Conservation (phyloP, 306 rosid species). For the Prunus campanulata region DNA sequence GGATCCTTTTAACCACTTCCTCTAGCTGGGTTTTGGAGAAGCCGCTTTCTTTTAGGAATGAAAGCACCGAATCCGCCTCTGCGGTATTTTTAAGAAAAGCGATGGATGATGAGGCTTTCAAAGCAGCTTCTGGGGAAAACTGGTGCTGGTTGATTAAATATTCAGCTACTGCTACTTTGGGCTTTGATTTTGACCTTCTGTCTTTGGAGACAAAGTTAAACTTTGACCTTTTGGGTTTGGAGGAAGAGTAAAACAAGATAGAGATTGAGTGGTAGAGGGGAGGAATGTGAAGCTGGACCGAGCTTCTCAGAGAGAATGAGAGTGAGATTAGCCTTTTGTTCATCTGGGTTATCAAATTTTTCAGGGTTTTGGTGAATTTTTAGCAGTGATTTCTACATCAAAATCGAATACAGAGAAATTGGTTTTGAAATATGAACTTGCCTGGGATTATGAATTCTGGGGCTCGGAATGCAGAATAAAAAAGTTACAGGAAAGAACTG, state of each 20-base stretch:
- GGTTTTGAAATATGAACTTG: background rate
- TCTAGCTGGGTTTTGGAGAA: constrained; percentile 35
- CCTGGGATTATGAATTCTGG: background rate
- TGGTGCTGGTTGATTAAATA: constrained; percentile 33
- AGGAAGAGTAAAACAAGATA: constrained; percentile 18
- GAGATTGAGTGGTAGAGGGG: constrained; percentile 16
- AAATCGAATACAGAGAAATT: background rate
- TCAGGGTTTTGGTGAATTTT: background rate
- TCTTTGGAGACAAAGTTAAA: background rate
- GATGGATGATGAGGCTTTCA: constrained; percentile 19
- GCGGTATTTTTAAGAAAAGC: constrained; percentile 15
- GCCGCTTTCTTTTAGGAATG: constrained; percentile 20
- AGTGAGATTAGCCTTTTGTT: constrained; percentile 1
- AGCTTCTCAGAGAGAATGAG: constrained; percentile 6
- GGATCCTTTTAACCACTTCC: constrained; percentile 11
- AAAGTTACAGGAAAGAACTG: background rate
- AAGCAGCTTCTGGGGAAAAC: constrained; percentile 28
- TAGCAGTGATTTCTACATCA: background rate
- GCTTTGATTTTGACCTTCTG: background rate
- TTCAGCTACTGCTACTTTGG: background rate
- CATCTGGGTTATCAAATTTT: background rate
- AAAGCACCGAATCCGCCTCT: constrained; percentile 18
- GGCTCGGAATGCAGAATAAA: background rate
- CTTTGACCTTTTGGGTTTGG: background rate
- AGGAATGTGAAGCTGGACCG: background rate